Evolutionary conservation across 2,329 filamentous ascomycete genomes (phyloP).

Genomic region (Didymella segeticola): DNA sequence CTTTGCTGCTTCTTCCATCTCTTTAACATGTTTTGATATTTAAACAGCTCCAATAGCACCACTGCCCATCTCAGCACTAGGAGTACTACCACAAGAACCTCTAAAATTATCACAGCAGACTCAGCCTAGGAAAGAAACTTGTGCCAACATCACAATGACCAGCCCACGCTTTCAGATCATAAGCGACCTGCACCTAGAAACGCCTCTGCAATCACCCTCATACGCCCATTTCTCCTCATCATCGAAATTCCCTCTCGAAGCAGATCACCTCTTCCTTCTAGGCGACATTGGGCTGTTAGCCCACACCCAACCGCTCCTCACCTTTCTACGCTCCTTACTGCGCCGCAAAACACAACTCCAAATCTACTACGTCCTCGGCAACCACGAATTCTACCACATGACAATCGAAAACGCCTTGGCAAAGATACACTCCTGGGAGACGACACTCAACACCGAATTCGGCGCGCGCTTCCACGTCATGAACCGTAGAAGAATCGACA

Average conservation of each 20-base stretch:
- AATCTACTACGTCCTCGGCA: constrained; percentile 13
- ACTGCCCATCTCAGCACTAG: not conserved
- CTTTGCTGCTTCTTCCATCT: not conserved
- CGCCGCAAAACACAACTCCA: not conserved
- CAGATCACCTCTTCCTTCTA: constrained; percentile 5
- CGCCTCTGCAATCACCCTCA: constrained; percentile 5
- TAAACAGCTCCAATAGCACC: not conserved
- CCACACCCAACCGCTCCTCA: not conserved
- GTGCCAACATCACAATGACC: not conserved
- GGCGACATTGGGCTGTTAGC: constrained; percentile 9
- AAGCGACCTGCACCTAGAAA: constrained; percentile 19
- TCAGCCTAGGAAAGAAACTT: not conserved
- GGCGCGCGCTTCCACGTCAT: constrained; percentile 10
- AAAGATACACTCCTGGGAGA: not conserved
- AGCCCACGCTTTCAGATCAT: constrained; percentile 12
- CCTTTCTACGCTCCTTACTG: constrained; percentile 8
- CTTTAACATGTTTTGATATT: not conserved
- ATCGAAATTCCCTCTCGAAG: not conserved
- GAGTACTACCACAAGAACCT: not conserved
- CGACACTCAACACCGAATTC: not conserved
- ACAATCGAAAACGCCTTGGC: not conserved
- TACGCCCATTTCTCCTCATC: constrained; percentile 8
- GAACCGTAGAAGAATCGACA: constrained; percentile 4
- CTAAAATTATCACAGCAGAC: not conserved
- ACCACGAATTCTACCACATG: constrained; percentile 8